phyloP scores from a whole-genome alignment of 805 yeast species.

The Candida maesae region DNA sequence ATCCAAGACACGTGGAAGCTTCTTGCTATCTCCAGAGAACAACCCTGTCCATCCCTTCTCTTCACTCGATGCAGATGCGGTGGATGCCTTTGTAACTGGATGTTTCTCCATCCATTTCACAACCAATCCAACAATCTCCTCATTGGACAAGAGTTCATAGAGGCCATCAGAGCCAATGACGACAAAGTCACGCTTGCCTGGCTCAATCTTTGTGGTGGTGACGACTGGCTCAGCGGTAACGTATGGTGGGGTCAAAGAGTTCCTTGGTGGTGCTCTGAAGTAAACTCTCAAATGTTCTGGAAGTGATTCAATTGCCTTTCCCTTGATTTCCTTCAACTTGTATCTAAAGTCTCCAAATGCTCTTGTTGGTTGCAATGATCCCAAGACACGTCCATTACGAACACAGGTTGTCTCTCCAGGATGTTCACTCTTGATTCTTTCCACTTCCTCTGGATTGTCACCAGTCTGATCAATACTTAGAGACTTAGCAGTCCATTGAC shows the following conservation, averaged over 20 bases:
- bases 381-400: conserved; percentile 84
- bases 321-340: conserved; percentile 61
- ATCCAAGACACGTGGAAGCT: conserved; percentile 62
- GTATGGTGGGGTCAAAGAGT: conserved; percentile 86
- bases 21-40: conserved; percentile 33
- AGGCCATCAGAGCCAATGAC: conserved; percentile 94
- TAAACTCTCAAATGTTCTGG: conserved; percentile 81
- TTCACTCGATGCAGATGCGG: conserved; percentile 8
- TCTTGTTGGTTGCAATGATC: conserved; percentile 90
- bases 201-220: conserved; percentile 72
- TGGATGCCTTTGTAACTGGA: conserved; percentile 35
- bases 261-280: conserved; percentile 71
- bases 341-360: conserved; percentile 98
- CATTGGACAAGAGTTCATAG: conserved; percentile 87
- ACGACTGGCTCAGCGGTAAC: conserved; percentile 96
- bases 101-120: conserved; percentile 88
- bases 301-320: conserved; percentile 44
- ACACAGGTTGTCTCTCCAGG: conserved; percentile 80
- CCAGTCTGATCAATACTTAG: conserved; percentile 93
- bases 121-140: conserved; percentile 88
- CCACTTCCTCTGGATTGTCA: conserved; percentile 81
- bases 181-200: conserved; percentile 73
- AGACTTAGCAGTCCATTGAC: conserved; percentile 84
- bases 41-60: conserved; percentile 18
- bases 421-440: conserved; percentile 78